Base-by-base conservation (phyloP, 2,329 filamentous ascomycete species). In the Fusarium compactum region DNA sequence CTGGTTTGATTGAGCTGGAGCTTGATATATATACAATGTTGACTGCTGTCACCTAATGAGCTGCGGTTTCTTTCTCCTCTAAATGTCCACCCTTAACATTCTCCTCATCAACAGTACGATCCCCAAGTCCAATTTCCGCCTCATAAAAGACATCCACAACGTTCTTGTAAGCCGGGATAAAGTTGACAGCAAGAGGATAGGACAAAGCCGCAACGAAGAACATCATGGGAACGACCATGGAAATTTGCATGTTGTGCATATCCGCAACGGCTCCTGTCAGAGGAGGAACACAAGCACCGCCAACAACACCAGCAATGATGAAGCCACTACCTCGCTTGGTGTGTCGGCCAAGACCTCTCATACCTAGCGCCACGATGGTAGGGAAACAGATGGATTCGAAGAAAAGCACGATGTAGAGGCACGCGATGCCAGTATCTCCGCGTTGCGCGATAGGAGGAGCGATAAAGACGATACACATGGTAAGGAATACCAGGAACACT, bases 331-430 rank as follows among this genome's bases (percentile, higher is more conserved):
- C 92, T 65, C 91, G 87, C 83, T 95, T 94, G 38, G 90, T 92
- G 80, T 95, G 90, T 20, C 89, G 87, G 8, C 93, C 92, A 2
- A 94, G 84, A 4, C 91, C 92, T 24, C 91, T 87, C 83, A 94
- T 93, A 11, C 91, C 91, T 5, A 95, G 84, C 6, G 92, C 91
- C 30, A 95, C 89, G 74, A 95, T 94, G 20, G 92, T 94, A 0
- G 92, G 92, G 83, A 95, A 95, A 78, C 90, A 92, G 76, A 93
- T 91, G 6, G 88, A 91, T 80, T 93, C 92, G 79, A 95, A 95
- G 83, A 95, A 94, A 25, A 94, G 84, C 9, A 90, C 88, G 12
- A 92, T 67, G 78, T 89, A 92, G 30, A 94, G 85, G 84, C 93
- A 89, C 8, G 84, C 82, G 66, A 89, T 81, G 46, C 85, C 86